Evolutionary conservation across 805 yeast species (phyloP).

Genomic region (Metschnikowia corniflorae): DNA sequence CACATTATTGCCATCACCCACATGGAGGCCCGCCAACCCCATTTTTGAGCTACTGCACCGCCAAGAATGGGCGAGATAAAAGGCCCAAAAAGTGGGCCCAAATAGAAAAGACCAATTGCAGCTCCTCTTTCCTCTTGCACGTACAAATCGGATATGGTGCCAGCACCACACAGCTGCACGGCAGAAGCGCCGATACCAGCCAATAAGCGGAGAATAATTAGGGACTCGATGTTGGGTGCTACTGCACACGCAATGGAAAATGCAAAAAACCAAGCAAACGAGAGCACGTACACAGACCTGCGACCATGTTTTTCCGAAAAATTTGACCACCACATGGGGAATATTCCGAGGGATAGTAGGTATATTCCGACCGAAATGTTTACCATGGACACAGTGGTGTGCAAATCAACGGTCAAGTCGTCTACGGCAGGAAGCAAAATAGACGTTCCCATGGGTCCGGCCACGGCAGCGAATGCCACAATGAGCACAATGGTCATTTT

Average conservation of each 20-base stretch:
- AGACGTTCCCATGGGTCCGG: conserved; percentile 89
- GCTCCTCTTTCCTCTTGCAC: conserved; percentile 65
- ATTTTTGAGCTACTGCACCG: conserved; percentile 62
- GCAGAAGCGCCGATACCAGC: conserved; percentile 78
- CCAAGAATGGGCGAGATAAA: conserved; percentile 74
- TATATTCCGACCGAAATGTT: conserved; percentile 81
- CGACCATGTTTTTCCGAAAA: conserved; percentile 75
- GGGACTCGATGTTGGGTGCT: conserved; percentile 54
- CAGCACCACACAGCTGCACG: conserved; percentile 91
- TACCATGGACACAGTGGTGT: conserved; percentile 58
- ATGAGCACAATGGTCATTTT: conserved; percentile 58
- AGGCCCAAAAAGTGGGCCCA: conserved; percentile 83
- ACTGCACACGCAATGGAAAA: conserved; percentile 73
- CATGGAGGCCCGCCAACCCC: conserved; percentile 90
- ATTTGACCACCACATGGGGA: conserved; percentile 89
- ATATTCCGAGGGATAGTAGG: conserved; percentile 66
- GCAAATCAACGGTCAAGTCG: conserved; percentile 49
- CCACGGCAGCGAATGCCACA: conserved; percentile 69
- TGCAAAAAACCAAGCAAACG: conserved; percentile 59
- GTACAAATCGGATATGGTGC: conserved; percentile 75
- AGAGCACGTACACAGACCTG: conserved; percentile 64
- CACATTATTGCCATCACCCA: conserved; percentile 75
- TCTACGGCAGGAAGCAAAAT: conserved; percentile 76
- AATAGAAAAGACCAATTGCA: conserved; percentile 74
- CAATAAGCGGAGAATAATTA: conserved; percentile 66